phyloP scores from a whole-genome alignment of 2,329 filamentous ascomycete species.

The Penicillium sp. region DNA sequence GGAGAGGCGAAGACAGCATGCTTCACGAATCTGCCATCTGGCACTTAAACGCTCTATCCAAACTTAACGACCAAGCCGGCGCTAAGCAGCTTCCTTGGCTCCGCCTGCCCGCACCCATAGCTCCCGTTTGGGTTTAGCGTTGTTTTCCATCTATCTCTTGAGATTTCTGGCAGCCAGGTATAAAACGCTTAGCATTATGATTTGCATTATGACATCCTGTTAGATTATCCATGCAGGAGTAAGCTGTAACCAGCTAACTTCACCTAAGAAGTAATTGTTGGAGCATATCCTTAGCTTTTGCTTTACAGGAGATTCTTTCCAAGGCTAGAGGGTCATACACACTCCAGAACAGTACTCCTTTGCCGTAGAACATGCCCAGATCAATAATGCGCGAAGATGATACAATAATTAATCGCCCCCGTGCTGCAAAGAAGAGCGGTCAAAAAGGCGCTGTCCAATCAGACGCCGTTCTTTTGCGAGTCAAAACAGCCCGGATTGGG shows the following conservation, averaged over 20 bases:
- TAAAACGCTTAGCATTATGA: too few relatives aligned
- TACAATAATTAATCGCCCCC: neutral
- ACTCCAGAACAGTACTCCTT: too few relatives aligned
- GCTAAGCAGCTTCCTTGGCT: conserved; percentile 5
- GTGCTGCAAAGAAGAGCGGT: conserved; percentile 9
- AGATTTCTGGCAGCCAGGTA: too few relatives aligned
- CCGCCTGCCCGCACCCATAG: conserved; percentile 19
- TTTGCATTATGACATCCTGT: too few relatives aligned
- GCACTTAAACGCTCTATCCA: neutral
- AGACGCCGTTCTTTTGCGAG: neutral
- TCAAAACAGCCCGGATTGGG: neutral
- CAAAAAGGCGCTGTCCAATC: neutral
- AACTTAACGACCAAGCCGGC: neutral
- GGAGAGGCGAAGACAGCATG: conserved; percentile 1
- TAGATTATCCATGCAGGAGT: too few relatives aligned
- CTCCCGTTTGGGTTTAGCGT: conserved; percentile 26
- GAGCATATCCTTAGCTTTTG: conserved; percentile 10
- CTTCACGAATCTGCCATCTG: conserved; percentile 14
- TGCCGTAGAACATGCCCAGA: too few relatives aligned
- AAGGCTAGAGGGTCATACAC: too few relatives aligned
- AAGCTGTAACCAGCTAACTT: too few relatives aligned
- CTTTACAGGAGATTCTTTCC: too few relatives aligned
- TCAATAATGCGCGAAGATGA: neutral
- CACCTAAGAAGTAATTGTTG: too few relatives aligned
- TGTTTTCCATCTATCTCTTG: too few relatives aligned